Percentiles rank a stretch among this genome's conserved stretches.
phyloP scores from a whole-genome alignment of 2,329 filamentous ascomycete species.

The Colletotrichum destructivum region DNA sequence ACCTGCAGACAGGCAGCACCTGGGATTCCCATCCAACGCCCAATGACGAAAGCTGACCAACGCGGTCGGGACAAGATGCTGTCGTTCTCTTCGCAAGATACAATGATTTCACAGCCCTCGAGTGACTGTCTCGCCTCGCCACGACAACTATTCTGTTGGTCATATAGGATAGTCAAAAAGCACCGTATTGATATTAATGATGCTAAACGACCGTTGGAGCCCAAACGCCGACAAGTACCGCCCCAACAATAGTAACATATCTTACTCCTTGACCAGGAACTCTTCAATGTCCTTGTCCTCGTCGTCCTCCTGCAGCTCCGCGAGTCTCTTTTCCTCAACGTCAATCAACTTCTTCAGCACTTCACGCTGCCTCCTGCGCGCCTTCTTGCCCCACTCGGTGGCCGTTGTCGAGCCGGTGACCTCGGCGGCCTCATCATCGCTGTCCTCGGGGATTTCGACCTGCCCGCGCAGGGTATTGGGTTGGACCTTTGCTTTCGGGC shows the following conservation, averaged over 20 bases:
- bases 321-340: constrained; percentile 71
- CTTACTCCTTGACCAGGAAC: constrained; percentile 63
- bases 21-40: background rate
- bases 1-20: too few relatives aligned
- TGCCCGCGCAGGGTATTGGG: constrained; percentile 76
- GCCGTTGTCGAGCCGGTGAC: constrained; percentile 62
- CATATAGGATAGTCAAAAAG: background rate
- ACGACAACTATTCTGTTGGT: background rate
- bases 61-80: background rate
- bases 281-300: constrained; percentile 84
- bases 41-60: background rate
- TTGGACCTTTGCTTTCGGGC: constrained; percentile 68
- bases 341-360: constrained; percentile 77
- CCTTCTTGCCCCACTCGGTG: constrained; percentile 79
- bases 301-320: constrained; percentile 72
- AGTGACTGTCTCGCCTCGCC: background rate
- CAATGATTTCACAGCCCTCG: background rate
- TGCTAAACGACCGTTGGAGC: constrained; percentile 7
- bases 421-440: constrained; percentile 65
- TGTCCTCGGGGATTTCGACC: constrained; percentile 67
- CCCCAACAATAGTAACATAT: background rate
- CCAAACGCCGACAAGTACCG: constrained; percentile 22
- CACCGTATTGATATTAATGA: constrained; percentile 12
- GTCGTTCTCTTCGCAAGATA: background rate
- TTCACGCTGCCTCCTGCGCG: constrained; percentile 77